Percentiles rank a stretch among this genome's conserved stretches.
Evolutionary conservation across 192 early-diverging fungal species (phyloP).

Genomic region (Coemansia sp.): DNA sequence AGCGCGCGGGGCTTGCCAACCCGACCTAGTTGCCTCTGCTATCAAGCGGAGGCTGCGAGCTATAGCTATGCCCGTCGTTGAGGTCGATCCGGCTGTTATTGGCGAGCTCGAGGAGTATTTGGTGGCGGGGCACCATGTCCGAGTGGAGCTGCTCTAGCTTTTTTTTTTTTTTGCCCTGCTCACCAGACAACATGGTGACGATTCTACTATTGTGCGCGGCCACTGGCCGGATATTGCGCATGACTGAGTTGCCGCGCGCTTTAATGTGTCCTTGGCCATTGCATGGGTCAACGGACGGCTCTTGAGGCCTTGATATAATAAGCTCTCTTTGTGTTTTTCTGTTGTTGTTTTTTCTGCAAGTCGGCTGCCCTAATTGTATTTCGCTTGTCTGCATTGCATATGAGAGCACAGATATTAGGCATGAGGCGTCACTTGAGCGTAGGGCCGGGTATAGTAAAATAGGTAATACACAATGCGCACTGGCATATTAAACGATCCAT

Average conservation of each 20-base stretch:
- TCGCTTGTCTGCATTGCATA: not conserved
- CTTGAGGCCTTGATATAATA: not conserved
- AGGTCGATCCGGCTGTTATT: conserved; percentile 26
- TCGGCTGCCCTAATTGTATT: conserved; percentile 2
- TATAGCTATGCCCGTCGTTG: conserved; percentile 35
- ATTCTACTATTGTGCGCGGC: not conserved
- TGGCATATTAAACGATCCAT: not conserved
- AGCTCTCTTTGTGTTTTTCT: conserved; percentile 1
- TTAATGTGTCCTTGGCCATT: not conserved
- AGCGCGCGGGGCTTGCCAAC: conserved; percentile 4
- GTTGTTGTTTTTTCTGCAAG: not conserved
- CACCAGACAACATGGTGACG: not conserved
- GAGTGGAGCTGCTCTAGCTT: conserved; percentile 27
- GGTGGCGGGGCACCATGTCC: conserved; percentile 23
- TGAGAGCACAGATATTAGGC: conserved; percentile 7
- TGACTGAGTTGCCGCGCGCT: conserved; percentile 7
- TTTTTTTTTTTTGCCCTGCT: not conserved
- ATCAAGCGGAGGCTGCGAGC: not conserved
- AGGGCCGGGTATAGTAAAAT: not conserved
- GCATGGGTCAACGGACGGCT: not conserved
- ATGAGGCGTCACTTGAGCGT: conserved; percentile 14
- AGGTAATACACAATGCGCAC: not conserved
- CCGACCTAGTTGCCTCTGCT: not conserved
- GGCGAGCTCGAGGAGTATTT: conserved; percentile 39
- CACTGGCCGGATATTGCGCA: conserved; percentile 1